phyloP scores from a whole-genome alignment of 768 basidiomycete species.

The Podaxis sp. region DNA sequence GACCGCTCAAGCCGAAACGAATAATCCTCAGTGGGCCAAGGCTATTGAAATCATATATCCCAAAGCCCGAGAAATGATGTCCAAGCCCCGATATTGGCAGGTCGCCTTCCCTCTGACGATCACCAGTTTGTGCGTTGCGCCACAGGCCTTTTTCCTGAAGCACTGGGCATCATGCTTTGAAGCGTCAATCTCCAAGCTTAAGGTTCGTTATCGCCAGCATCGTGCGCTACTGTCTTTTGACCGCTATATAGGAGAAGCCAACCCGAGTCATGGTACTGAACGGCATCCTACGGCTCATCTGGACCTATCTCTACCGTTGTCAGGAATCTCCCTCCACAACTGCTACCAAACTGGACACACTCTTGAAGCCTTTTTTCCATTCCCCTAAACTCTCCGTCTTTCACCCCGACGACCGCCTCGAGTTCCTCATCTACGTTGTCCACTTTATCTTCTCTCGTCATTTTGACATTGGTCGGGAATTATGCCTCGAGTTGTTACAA shows the following conservation, averaged over 20 bases:
- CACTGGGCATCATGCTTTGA: conserved; percentile 81
- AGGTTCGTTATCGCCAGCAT: conserved; percentile 45
- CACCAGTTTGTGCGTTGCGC: conserved; percentile 83
- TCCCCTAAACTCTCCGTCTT: conserved; percentile 57
- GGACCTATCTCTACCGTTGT: conserved; percentile 96
- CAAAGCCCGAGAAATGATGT: conserved; percentile 81
- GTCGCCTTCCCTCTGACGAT: conserved; percentile 84
- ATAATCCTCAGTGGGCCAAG: conserved; percentile 92
- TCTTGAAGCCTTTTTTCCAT: conserved; percentile 82
- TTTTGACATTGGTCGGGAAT: conserved; percentile 81
- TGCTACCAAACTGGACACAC: conserved; percentile 72
- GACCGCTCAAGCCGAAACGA: conserved; percentile 95
- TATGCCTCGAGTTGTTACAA: conserved; percentile 80
- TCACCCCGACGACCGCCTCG: conserved; percentile 73
- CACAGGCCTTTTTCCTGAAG: conserved; percentile 80
- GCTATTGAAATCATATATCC: conserved; percentile 84
- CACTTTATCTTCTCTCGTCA: conserved; percentile 85
- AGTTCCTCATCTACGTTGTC: conserved; percentile 73
- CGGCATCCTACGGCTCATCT: conserved; percentile 78
- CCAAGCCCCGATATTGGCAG: conserved; percentile 88
- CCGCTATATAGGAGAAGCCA: conserved; percentile 67
- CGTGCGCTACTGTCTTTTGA: background rate
- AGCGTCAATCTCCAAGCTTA: conserved; percentile 69
- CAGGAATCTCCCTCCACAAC: conserved; percentile 80
- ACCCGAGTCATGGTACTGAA: conserved; percentile 74